Evolutionary conservation across 495 filamentous ascomycete genomes (phyloP).

Genomic region (Articulospora tetracladia): DNA sequence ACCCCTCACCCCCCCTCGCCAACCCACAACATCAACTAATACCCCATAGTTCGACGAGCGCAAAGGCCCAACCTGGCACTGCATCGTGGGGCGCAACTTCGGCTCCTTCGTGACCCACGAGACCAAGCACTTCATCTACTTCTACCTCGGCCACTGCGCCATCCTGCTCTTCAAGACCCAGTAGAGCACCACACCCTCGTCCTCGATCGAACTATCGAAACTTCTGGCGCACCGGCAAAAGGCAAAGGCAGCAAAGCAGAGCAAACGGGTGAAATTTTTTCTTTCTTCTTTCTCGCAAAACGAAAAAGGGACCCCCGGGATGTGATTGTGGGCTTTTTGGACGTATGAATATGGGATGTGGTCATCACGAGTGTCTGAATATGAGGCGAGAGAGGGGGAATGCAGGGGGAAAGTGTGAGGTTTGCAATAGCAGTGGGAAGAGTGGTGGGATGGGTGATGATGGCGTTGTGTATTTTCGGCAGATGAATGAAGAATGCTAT

Average conservation of each 20-base stretch:
- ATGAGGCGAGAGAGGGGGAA: no score
- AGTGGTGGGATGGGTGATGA: not conserved
- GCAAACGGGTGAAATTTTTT: no score
- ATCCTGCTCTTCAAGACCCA: conserved; percentile 99
- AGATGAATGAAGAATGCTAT: no score
- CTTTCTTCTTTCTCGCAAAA: no score
- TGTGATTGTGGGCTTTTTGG: not conserved
- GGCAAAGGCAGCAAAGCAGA: no score
- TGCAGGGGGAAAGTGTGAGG: no score
- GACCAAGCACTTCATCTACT: conserved; percentile 99
- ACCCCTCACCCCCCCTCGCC: not conserved
- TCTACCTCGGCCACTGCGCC: conserved; percentile 97
- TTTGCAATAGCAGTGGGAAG: not conserved
- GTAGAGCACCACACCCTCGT: conserved; percentile 45
- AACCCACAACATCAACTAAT: not conserved
- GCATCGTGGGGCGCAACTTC: conserved; percentile 97
- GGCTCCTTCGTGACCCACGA: conserved; percentile 99
- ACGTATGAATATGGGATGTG: not conserved
- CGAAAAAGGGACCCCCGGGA: no score
- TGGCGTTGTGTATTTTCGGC: no score
- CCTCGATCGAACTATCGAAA: not conserved
- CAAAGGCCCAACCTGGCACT: conserved; percentile 96
- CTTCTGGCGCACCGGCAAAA: conserved; percentile 4
- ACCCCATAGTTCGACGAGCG: conserved; percentile 73
- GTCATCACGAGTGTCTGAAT: not conserved